Evolutionary conservation across 768 basidiomycete species (phyloP).

Genomic region (Gyrodon lividus): DNA sequence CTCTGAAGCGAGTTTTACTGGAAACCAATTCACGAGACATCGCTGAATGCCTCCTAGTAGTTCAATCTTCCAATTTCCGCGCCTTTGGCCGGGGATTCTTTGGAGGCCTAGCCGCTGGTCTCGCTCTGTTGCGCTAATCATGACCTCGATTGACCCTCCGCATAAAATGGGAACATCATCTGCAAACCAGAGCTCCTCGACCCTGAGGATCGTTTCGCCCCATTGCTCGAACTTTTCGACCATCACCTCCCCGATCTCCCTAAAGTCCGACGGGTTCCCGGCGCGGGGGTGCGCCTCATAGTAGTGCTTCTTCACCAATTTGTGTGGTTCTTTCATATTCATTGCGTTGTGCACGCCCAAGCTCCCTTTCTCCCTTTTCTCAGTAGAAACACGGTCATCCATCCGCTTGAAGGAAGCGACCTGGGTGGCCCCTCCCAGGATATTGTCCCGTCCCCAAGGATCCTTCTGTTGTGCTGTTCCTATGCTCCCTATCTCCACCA

Average conservation of each 20-base stretch:
- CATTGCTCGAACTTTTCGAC: conserved; percentile 54
- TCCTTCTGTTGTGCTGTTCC: conserved; percentile 61
- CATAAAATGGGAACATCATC: conserved; percentile 34
- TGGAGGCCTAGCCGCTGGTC: conserved; percentile 24
- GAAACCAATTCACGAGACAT: conserved; percentile 7
- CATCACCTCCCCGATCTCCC: conserved; percentile 50
- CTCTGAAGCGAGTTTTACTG: conserved; percentile 8
- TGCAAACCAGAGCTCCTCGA: conserved; percentile 48
- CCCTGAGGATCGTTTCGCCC: conserved; percentile 45
- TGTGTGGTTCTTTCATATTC: conserved; percentile 36
- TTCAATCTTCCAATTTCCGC: conserved; percentile 31
- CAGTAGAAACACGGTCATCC: conserved; percentile 35
- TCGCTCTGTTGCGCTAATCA: conserved; percentile 26
- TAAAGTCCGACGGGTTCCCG: conserved; percentile 39
- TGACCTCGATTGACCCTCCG: conserved; percentile 33
- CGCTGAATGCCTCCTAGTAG: conserved; percentile 22
- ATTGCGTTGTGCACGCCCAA: conserved; percentile 6
- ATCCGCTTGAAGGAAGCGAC: conserved; percentile 60
- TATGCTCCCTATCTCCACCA: conserved; percentile 55
- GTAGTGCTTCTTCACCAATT: conserved; percentile 45
- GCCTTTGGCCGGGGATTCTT: conserved; percentile 16
- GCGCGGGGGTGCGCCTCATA: conserved; percentile 53
- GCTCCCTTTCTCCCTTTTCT: conserved; percentile 25
- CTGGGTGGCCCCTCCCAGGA: conserved; percentile 64
- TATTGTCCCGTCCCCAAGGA: conserved; percentile 68